A percentile compares a stretch with the other conserved stretches of the same genome.
Conservation (phyloP, 1,139 yeast genomes). For the Blastobotrys indianensis region DNA sequence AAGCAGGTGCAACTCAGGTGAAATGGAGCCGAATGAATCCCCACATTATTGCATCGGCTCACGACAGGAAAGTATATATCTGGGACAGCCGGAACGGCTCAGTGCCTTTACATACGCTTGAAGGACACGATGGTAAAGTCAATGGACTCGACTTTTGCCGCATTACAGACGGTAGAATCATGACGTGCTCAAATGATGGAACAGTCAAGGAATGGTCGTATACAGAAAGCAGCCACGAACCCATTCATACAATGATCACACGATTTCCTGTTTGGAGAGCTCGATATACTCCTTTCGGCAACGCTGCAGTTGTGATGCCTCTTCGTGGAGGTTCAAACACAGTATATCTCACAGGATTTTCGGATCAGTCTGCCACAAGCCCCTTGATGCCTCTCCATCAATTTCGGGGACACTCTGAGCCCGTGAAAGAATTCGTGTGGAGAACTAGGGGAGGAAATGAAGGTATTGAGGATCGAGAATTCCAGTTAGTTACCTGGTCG, state of each 20-base stretch:
- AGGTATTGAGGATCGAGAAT: slow-evolving; percentile 63
- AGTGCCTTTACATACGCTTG: slow-evolving; percentile 58
- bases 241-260: slow-evolving; percentile 58
- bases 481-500: slow-evolving; percentile 90
- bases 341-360: slow-evolving; percentile 54
- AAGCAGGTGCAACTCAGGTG: slow-evolving; percentile 91
- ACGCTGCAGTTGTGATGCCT: slow-evolving; percentile 90
- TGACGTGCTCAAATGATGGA: slow-evolving; percentile 81
- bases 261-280: slow-evolving; percentile 88
- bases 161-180: slow-evolving; percentile 50
- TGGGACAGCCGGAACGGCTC: slow-evolving; percentile 91
- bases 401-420: slow-evolving; percentile 78
- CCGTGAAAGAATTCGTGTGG: slow-evolving; percentile 87
- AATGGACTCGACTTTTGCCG: slow-evolving; percentile 83
- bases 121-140: slow-evolving; percentile 76
- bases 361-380: slow-evolving; percentile 27
- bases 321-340: slow-evolving; percentile 78
- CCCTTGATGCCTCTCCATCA: slow-evolving; percentile 49
- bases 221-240: slow-evolving; percentile 36
- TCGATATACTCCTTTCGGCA: slow-evolving; percentile 81
- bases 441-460: slow-evolving; percentile 50
- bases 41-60: slow-evolving; percentile 75
- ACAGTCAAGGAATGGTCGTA: slow-evolving; percentile 87
- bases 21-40: slow-evolving; percentile 84
- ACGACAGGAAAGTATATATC: slow-evolving; percentile 68